Evolutionary conservation across 805 yeast genomes (phyloP), one percentile per base, ranked within the genome.

Genomic region (Ogataea parapolymorpha): DNA sequence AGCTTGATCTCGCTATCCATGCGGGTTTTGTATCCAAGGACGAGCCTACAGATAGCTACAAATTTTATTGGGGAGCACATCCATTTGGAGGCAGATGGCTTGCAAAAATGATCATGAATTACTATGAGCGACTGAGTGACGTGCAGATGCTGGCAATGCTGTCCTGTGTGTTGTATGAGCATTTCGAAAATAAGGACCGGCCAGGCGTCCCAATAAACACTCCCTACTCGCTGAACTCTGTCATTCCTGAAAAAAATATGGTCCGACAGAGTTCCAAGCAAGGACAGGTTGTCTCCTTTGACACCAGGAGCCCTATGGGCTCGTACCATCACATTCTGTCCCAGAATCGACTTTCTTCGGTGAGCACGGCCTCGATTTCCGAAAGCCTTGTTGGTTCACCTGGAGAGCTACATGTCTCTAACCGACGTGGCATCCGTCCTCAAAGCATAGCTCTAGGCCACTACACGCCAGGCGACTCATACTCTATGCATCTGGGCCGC

Each of bases 111-210:
- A 66, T 88, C 28, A 68, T 90, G 54, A 55, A 59, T 1, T 81
- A 82, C 51, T 88, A 81, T 56, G 93, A 82, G 51, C 63, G 54
- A 25, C 55, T 69, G 30, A 79, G 81, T 2, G 83, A 91, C 54
- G 63, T 87, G 20, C 97, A 91, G 59, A 87, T 91, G 95, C 66
- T 90, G 17, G 96, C 95, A 1, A 85, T 86, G 88, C 62, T 89
- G 49, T 77, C 91, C 3, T 86, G 95, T 62, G 71, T 87, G 4
- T 62, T 85, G 42, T 71, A 67, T 53, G 85, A 70, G 53, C 73
- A 70, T 50, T 32, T 52, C 11, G 50, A 45, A 13, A 54, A 54
- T 37, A 47, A 47, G 13, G 41, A 56, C 8, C 46, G 53, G 35
- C 48, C 56, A 4, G 62, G 61, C 37, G 56, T 72, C 9, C 76